Conservation (phyloP, 768 basidiomycete species). For the Pisolithus tinctorius region DNA sequence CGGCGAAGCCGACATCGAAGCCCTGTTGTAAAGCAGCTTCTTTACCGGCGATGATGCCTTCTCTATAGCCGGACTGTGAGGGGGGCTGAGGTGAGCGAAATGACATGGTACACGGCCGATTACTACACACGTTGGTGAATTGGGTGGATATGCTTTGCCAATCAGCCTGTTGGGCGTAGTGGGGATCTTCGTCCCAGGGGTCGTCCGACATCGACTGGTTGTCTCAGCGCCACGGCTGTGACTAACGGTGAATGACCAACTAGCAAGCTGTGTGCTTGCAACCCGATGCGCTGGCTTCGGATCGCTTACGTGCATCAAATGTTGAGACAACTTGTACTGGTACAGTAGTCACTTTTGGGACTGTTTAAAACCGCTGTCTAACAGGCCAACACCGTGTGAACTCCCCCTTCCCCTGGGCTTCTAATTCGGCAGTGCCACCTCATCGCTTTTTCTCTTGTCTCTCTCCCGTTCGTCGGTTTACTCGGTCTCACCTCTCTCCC, state of each 20-base stretch:
- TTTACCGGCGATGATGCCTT: constrained; percentile 92
- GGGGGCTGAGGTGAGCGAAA: not conserved
- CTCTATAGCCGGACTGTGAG: constrained; percentile 84
- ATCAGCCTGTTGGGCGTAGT: constrained; percentile 39
- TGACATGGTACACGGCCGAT: not conserved
- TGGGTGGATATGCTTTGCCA: constrained; percentile 58
- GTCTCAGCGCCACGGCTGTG: not conserved
- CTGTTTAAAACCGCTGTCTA: no score
- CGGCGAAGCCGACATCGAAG: constrained; percentile 81
- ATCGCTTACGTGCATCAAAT: no score
- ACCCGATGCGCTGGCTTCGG: no score
- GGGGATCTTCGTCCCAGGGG: constrained; percentile 48
- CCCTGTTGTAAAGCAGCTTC: constrained; percentile 81
- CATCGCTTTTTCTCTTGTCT: not conserved
- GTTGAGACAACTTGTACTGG: no score
- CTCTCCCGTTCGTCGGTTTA: constrained; percentile 5
- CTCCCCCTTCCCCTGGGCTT: no score
- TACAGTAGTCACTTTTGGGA: no score
- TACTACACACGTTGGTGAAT: constrained; percentile 53
- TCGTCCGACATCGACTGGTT: constrained; percentile 27
- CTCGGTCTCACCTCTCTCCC: not conserved
- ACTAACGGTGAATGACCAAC: not conserved
- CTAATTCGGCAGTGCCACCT: not conserved
- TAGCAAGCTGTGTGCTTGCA: not conserved
- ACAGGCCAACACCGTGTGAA: no score